Conservation (phyloP, 2,329 filamentous ascomycete species). For the Trichoderma hamatum region DNA sequence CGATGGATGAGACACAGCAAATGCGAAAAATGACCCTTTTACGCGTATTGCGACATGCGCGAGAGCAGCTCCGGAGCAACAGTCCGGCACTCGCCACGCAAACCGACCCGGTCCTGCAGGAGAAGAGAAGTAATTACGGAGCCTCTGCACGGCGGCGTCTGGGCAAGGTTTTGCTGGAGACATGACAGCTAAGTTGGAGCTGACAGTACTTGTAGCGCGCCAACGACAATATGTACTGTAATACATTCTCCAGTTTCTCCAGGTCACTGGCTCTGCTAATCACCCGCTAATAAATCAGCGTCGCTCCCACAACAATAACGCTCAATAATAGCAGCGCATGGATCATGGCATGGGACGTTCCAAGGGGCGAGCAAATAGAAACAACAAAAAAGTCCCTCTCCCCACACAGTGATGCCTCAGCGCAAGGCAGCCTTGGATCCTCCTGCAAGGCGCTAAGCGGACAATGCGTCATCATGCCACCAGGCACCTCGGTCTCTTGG, state of each 20-base stretch:
- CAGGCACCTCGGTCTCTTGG: not conserved
- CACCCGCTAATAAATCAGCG: not conserved
- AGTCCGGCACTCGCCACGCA: not conserved
- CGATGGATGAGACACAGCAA: not conserved
- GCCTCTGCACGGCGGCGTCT: not conserved
- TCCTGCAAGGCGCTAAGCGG: not conserved
- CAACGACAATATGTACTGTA: too few relatives aligned
- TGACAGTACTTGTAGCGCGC: too few relatives aligned
- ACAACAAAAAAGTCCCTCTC: not conserved
- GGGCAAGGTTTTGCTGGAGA: too few relatives aligned
- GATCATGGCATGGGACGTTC: not conserved
- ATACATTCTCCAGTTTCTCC: not conserved
- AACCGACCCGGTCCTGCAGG: not conserved
- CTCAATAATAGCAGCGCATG: not conserved
- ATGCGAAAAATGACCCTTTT: not conserved
- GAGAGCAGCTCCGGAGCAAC: not conserved
- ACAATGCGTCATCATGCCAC: slow-evolving; percentile 20
- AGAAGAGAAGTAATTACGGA: not conserved
- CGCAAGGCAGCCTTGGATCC: slow-evolving; percentile 13
- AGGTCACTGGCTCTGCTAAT: not conserved
- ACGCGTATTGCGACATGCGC: slow-evolving; percentile 2
- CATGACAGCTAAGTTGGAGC: too few relatives aligned
- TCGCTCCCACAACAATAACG: not conserved
- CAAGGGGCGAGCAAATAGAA: not conserved
- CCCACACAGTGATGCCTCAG: not conserved